Evolutionary conservation across 345 rosid genomes (phyloP), one percentile per base, ranked within the genome.

Genomic region (Odontarrhena argentea): DNA sequence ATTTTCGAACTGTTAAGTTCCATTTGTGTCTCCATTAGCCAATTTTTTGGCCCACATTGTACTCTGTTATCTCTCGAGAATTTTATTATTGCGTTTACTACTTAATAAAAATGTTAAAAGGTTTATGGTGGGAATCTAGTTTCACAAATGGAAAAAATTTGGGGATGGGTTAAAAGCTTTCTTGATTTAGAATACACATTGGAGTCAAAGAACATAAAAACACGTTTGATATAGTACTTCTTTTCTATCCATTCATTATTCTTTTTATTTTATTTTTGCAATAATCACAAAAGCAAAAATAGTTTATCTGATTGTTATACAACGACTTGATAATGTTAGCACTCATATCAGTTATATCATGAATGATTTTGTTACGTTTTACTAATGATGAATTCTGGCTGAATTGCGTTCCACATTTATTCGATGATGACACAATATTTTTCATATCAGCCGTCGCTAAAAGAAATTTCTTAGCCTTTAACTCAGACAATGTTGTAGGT

Each of bases 291-390:
- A 34, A 43, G 18, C 24, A 25, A 42, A 13, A 44, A 40, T 30
- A 44, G 3, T 18, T 15, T 6, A 65, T 22, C 7, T 42, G 55
- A 9, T 50, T 45, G 22, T 2, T 15, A 60, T 0, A 47, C 15
- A 67, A 43, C 12, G 18, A 35, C 45, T 15, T 45, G 14, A 55
- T 55, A 9, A 70, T 34, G 50, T 45, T 45, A n/a, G 55, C n/a
- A 15, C 32, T 54, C 56, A 54, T 63, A 35, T 6, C 42, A 3
- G 75, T 54, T 10, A 63, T 55, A 37, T 71, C 69, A 62, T 55
- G 57, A 2, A 46, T 32, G 15, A 14, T 32, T 22, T 44, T 24
- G 63, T 45, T 44, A 24, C 68, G 68, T 1, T 10, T 3, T 9
- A 9, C 7, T 2, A 62, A 36, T 12, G 50, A 63, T 0, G 28